Evolutionary conservation across 805 yeast genomes (phyloP).

Genomic region (Naumovozyma baii): DNA sequence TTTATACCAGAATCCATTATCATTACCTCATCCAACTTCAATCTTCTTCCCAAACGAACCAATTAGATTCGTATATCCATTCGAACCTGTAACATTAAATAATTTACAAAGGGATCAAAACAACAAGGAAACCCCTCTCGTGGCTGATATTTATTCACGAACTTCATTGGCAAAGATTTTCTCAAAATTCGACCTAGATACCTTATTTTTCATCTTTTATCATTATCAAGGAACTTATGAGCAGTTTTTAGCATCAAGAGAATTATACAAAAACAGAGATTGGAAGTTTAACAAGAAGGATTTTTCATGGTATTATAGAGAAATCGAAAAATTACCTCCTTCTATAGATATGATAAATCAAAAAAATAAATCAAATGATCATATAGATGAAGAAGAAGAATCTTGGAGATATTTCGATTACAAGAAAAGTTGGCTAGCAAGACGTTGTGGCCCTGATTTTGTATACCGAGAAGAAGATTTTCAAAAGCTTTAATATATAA

Average conservation of each 20-base stretch:
- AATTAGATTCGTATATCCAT: slow-evolving; percentile 25
- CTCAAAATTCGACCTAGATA: slow-evolving; percentile 71
- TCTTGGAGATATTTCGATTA: slow-evolving; percentile 80
- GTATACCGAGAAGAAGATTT: slow-evolving; percentile 40
- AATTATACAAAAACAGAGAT: slow-evolving; percentile 58
- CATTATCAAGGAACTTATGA: slow-evolving; percentile 63
- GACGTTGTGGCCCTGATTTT: slow-evolving; percentile 34
- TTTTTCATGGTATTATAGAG: slow-evolving; percentile 44
- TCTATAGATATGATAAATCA: slow-evolving; percentile 44
- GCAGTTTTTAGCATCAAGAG: slow-evolving; percentile 72
- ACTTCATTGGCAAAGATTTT: slow-evolving; percentile 48
- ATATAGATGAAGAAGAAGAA: slow-evolving; percentile 20
- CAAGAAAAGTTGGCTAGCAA: slow-evolving; percentile 57
- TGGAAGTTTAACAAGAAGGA: slow-evolving; percentile 53
- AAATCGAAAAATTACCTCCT: slow-evolving; percentile 72
- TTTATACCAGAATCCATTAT: slow-evolving; percentile 52
- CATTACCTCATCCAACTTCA: slow-evolving; percentile 81
- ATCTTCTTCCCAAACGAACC: slow-evolving; percentile 65
- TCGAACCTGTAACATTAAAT: slow-evolving; percentile 6
- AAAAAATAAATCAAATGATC: background rate
- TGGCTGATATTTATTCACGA: slow-evolving; percentile 29
- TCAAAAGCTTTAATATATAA: slow-evolving; percentile 25
- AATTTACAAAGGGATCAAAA: background rate
- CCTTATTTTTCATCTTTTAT: slow-evolving; percentile 86
- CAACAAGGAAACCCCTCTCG: slow-evolving; percentile 52